Conservation (phyloP, 2,329 filamentous ascomycete genomes). For the Pseudogymnoascus sp. region DNA sequence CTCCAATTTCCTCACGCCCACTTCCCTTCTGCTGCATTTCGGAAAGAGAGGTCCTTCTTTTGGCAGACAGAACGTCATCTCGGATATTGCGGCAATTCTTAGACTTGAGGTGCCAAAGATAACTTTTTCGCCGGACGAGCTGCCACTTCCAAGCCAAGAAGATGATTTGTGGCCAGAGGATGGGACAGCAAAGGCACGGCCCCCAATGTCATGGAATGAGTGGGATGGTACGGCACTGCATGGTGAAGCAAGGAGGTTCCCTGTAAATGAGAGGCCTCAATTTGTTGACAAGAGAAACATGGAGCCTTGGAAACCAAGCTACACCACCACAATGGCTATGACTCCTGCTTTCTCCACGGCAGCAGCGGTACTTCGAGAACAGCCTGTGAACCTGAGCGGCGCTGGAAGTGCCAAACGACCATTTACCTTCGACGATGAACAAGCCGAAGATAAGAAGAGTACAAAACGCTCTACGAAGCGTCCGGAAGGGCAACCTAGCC, state of each 20-base stretch:
- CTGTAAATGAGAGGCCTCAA: background rate
- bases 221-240: background rate
- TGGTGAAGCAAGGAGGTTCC: background rate
- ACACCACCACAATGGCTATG: constrained; percentile 1
- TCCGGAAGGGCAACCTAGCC: constrained; percentile 3
- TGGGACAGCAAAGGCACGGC: constrained; percentile 38
- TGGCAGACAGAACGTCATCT: constrained; percentile 47
- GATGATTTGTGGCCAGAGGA: constrained; percentile 63
- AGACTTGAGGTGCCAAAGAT: constrained; percentile 40
- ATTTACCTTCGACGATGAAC: background rate
- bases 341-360: constrained; percentile 1
- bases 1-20: constrained; percentile 62
- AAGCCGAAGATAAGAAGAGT: background rate
- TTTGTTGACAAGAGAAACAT: background rate
- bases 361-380: background rate
- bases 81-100: constrained; percentile 67
- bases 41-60: constrained; percentile 63
- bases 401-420: background rate
- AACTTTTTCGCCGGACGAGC: constrained; percentile 33
- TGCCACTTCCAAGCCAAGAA: constrained; percentile 45
- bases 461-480: background rate
- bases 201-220: background rate
- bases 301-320: background rate
- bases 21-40: constrained; percentile 43
- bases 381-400: background rate